Percentiles rank a stretch among this genome's conserved stretches.
Evolutionary conservation across 805 yeast genomes (phyloP).

Genomic region (Cyberlindnera suaveolens): DNA sequence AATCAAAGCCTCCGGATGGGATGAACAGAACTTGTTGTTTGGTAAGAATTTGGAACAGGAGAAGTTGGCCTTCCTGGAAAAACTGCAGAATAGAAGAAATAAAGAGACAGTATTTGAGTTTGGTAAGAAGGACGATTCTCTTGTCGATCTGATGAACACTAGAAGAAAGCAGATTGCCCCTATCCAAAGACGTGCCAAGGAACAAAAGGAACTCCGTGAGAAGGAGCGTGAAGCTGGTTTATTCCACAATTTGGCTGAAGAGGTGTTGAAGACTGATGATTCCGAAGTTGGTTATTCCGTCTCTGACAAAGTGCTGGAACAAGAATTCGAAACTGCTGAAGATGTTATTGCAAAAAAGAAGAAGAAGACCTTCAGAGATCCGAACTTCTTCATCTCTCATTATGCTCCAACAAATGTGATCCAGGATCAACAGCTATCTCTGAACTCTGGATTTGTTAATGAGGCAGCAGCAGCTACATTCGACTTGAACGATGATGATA

Average conservation of each 20-base stretch:
- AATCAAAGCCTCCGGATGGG: constrained; percentile 75
- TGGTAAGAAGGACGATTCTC: constrained; percentile 56
- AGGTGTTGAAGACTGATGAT: constrained; percentile 46
- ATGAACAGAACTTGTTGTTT: constrained; percentile 74
- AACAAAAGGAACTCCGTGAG: constrained; percentile 59
- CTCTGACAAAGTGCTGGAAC: constrained; percentile 31
- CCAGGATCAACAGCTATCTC: constrained; percentile 73
- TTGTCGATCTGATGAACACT: constrained; percentile 78
- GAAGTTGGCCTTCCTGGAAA: constrained; percentile 64
- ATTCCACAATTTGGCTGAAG: constrained; percentile 68
- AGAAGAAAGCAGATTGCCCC: constrained; percentile 87
- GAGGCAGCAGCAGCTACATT: constrained; percentile 84
- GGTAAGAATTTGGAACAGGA: constrained; percentile 72
- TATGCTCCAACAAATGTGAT: constrained; percentile 76
- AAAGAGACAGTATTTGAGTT: constrained; percentile 95
- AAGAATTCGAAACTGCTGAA: constrained; percentile 37
- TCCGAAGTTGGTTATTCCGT: constrained; percentile 45
- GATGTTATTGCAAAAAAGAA: constrained; percentile 23
- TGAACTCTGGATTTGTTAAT: constrained; percentile 60
- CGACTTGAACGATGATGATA: constrained; percentile 76
- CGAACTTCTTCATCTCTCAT: constrained; percentile 76
- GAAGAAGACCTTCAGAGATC: constrained; percentile 63
- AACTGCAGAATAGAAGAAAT: constrained; percentile 58
- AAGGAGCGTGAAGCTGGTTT: constrained; percentile 73
- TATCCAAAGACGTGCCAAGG: constrained; percentile 71